These are phyloP conservation scores for Hamigera avellanea DNA, from an alignment of 495 filamentous ascomycete species.

Conservation along the genomic window DNA sequence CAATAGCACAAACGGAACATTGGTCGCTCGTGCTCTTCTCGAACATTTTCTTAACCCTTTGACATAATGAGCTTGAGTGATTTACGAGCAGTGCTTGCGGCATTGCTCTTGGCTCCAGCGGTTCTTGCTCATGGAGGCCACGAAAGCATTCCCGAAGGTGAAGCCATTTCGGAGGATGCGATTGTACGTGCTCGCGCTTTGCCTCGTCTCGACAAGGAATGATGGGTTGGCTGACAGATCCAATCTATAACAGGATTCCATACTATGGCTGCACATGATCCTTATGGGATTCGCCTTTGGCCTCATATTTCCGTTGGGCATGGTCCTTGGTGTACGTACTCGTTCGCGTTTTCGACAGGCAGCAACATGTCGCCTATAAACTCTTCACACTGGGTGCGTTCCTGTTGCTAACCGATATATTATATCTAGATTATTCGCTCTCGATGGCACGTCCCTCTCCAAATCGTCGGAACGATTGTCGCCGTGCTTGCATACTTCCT, in stretches of 20 bases:
- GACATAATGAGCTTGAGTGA: constrained; percentile 2
- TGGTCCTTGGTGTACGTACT: constrained; percentile 87
- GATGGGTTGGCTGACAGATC: not conserved
- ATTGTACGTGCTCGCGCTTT: constrained; percentile 49
- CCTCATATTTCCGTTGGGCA: constrained; percentile 82
- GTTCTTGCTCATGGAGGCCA: constrained; percentile 63
- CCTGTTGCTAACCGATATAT: not conserved
- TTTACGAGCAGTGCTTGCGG: constrained; percentile 8
- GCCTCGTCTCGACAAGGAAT: not conserved
- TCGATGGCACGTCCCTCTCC: constrained; percentile 89
- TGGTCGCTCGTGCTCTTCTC: not conserved
- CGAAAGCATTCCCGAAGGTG: constrained; percentile 62
- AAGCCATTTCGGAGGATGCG: constrained; percentile 66
- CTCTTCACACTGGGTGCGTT: not conserved
- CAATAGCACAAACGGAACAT: no score
- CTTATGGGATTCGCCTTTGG: constrained; percentile 83
- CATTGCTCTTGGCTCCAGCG: constrained; percentile 20
- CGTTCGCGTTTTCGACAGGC: no score
- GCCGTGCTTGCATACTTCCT: constrained; percentile 81
- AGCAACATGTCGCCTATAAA: no score
- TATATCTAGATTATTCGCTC: constrained; percentile 64
- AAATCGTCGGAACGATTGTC: constrained; percentile 60
- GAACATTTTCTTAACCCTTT: not conserved
- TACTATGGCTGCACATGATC: constrained; percentile 88
- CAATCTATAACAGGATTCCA: constrained; percentile 55